phyloP scores from a whole-genome alignment of 2,329 filamentous ascomycete species.

The Aspergillus awamori region DNA sequence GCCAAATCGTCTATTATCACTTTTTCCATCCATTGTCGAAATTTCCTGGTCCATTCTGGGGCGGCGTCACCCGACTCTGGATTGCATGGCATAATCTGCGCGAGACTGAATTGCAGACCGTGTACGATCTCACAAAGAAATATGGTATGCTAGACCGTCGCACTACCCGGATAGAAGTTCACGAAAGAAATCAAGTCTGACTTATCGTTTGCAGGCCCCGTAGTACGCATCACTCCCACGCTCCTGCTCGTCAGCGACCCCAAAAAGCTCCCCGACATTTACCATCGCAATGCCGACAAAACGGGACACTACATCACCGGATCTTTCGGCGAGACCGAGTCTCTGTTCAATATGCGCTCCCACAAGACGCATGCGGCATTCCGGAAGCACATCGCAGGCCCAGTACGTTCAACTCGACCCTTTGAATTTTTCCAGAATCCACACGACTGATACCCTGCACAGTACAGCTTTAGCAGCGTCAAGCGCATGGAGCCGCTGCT shows the following conservation, averaged over 20 bases:
- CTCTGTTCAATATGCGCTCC: constrained; percentile 61
- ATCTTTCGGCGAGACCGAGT: constrained; percentile 59
- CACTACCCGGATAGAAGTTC: not conserved
- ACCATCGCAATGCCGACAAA: constrained; percentile 59
- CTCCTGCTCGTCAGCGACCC: constrained; percentile 58
- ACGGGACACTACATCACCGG: constrained; percentile 62
- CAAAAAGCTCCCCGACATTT: constrained; percentile 59
- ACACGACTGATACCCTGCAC: constrained; percentile 9
- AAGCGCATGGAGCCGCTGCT: constrained; percentile 63
- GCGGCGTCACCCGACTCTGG: constrained; percentile 57
- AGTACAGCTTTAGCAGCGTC: constrained; percentile 60
- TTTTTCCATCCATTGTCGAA: constrained; percentile 55
- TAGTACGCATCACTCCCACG: constrained; percentile 57
- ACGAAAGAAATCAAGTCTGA: not conserved
- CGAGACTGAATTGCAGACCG: constrained; percentile 49
- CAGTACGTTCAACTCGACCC: constrained; percentile 32
- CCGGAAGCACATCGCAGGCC: constrained; percentile 58
- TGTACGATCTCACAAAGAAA: constrained; percentile 50
- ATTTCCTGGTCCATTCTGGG: constrained; percentile 51
- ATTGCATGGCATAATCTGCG: constrained; percentile 56
- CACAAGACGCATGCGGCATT: constrained; percentile 54
- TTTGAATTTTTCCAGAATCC: not conserved
- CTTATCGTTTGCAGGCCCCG: constrained; percentile 45
- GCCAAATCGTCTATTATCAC: constrained; percentile 46
- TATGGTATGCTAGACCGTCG: constrained; percentile 44